These are phyloP conservation scores for Erythrobasidium yunnanense DNA, from an alignment of 768 basidiomycete genomes.

Conservation along the genomic window DNA sequence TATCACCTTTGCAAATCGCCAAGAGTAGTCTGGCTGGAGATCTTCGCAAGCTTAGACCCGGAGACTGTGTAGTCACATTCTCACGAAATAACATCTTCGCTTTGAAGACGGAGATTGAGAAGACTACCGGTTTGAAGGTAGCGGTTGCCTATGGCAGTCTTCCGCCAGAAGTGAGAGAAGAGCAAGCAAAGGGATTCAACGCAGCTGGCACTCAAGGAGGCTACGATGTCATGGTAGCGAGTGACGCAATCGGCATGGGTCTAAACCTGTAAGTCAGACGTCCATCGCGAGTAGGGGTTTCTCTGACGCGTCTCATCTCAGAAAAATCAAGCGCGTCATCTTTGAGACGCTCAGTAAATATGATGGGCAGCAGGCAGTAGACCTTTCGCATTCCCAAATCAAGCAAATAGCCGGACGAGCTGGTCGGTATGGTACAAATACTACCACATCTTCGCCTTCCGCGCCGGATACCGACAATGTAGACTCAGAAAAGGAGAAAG, in stretches of 20 bases:
- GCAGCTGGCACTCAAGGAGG: slow-evolving; percentile 48
- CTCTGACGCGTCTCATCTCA: slow-evolving; percentile 40
- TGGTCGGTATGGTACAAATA: slow-evolving; percentile 69
- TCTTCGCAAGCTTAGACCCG: slow-evolving; percentile 54
- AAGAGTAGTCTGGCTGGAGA: slow-evolving; percentile 55
- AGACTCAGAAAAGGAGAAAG: slow-evolving; percentile 35
- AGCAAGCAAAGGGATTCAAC: slow-evolving; percentile 88
- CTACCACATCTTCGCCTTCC: slow-evolving; percentile 30
- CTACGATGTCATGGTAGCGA: slow-evolving; percentile 80
- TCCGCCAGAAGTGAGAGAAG: slow-evolving; percentile 80
- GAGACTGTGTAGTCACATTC: slow-evolving; percentile 88
- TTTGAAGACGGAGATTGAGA: slow-evolving; percentile 62
- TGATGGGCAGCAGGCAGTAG: slow-evolving; percentile 44
- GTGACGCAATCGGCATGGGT: slow-evolving; percentile 95
- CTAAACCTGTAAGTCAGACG: slow-evolving; percentile 66
- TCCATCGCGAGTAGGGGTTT: not conserved
- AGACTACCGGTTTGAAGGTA: slow-evolving; percentile 60
- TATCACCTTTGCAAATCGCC: slow-evolving; percentile 70
- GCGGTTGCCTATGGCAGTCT: slow-evolving; percentile 86
- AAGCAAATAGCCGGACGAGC: slow-evolving; percentile 94
- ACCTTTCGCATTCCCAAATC: slow-evolving; percentile 61
- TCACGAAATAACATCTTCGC: slow-evolving; percentile 62
- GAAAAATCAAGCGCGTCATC: slow-evolving; percentile 80
- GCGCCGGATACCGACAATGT: slow-evolving; percentile 32
- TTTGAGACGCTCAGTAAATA: slow-evolving; percentile 63